phyloP scores from a whole-genome alignment of 208 protist species.

The Crithidia mellificae region DNA sequence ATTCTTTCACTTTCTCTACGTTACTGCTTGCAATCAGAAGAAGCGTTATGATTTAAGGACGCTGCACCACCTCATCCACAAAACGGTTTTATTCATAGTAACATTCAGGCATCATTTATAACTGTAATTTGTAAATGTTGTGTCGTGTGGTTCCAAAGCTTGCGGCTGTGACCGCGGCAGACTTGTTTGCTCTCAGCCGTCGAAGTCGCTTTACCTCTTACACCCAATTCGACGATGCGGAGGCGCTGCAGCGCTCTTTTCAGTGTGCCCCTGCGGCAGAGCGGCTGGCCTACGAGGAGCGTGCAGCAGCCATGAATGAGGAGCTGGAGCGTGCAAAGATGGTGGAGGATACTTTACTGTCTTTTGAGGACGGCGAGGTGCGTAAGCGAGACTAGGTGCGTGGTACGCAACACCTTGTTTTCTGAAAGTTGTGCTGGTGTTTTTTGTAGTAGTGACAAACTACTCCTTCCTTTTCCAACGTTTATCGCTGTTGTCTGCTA shows the following conservation, averaged over 20 bases:
- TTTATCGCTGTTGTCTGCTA: not conserved
- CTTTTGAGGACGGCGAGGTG: not conserved
- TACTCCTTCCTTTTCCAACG: not conserved
- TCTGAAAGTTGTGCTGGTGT: too few species aligned
- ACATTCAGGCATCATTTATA: too few species aligned
- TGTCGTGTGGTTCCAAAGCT: not conserved
- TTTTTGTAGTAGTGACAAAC: not conserved
- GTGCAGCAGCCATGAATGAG: slow-evolving; percentile 33
- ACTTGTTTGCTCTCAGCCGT: slow-evolving; percentile 52
- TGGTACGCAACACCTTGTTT: too few species aligned
- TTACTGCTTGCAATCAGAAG: too few species aligned
- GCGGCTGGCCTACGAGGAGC: slow-evolving; percentile 30
- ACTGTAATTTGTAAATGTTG: not conserved
- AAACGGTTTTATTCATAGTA: too few species aligned
- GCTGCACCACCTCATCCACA: too few species aligned
- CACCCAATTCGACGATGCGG: slow-evolving; percentile 22
- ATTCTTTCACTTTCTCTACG: too few species aligned
- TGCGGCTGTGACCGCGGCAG: slow-evolving; percentile 22
- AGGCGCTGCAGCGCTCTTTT: slow-evolving; percentile 29
- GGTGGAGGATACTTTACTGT: slow-evolving; percentile 20
- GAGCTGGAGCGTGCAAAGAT: slow-evolving; percentile 3
- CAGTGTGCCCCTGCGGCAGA: slow-evolving; percentile 23
- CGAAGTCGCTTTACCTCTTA: slow-evolving; percentile 29
- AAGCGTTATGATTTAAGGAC: too few species aligned
- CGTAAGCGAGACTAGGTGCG: not conserved